These are phyloP conservation scores for Cystofilobasidium capitatum DNA, from an alignment of 768 basidiomycete genomes.

Conservation along the genomic window DNA sequence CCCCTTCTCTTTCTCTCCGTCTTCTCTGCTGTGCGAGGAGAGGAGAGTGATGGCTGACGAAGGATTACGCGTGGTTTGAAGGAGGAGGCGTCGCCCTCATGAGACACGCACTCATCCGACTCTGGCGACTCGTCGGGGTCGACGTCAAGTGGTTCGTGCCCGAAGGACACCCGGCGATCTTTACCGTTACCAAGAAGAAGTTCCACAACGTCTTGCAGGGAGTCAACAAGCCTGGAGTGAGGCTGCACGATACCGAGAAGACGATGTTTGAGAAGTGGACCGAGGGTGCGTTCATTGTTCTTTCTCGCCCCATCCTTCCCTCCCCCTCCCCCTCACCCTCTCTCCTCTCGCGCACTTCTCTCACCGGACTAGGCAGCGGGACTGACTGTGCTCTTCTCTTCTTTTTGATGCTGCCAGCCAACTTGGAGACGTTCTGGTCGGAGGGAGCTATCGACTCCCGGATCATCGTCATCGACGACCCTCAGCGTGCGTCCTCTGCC, in stretches of 20 bases:
- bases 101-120: constrained; percentile 85
- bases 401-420: too few relatives aligned
- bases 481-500: constrained; percentile 40
- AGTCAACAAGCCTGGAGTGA: constrained; percentile 66
- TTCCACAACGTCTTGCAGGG: constrained; percentile 39
- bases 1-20: background rate
- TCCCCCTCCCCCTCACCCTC: background rate
- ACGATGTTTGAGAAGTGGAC: constrained; percentile 65
- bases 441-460: constrained; percentile 57
- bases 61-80: background rate
- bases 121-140: constrained; percentile 61
- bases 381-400: too few relatives aligned
- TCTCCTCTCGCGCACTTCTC: background rate
- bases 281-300: background rate
- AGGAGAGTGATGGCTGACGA: too few relatives aligned
- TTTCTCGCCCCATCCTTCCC: background rate
- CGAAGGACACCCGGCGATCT: constrained; percentile 62
- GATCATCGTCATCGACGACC: constrained; percentile 69
- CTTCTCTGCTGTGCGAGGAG: background rate
- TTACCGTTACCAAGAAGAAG: constrained; percentile 61
- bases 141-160: constrained; percentile 66
- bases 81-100: constrained; percentile 91
- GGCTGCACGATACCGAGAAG: constrained; percentile 68
- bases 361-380: too few relatives aligned
- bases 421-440: constrained; percentile 38